phyloP scores from a whole-genome alignment of 75 land plant species.

The Cupressus sempervirens region DNA sequence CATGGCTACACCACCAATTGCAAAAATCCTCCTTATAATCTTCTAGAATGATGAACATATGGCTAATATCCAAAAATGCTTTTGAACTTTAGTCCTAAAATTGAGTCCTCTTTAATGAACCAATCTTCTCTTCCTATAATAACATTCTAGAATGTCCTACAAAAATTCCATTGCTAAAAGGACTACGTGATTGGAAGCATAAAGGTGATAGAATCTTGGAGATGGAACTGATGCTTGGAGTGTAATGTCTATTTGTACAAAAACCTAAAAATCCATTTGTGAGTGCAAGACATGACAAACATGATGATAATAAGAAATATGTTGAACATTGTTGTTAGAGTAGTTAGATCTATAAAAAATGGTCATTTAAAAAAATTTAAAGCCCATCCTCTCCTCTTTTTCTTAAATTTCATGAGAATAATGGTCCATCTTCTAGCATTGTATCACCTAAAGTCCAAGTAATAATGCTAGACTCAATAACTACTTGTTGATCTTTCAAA shows the following conservation, averaged over 20 bases:
- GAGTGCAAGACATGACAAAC: slow-evolving; percentile 40
- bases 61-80: too few species aligned
- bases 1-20: too few species aligned
- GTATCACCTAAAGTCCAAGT: slow-evolving; percentile 99
- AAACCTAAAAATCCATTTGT: slow-evolving; percentile 37
- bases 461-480: slow-evolving; percentile 85
- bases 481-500: slow-evolving; percentile 58
- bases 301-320: slow-evolving; percentile 41
- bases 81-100: too few species aligned
- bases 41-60: too few species aligned
- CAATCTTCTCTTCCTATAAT: too few species aligned
- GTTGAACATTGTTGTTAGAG: slow-evolving; percentile 32
- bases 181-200: slow-evolving; percentile 55
- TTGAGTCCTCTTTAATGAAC: too few species aligned
- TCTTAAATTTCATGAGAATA: slow-evolving; percentile 28
- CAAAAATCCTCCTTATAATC: too few species aligned
- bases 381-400: slow-evolving; percentile 6
- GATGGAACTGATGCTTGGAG: slow-evolving; percentile 29
- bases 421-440: slow-evolving; percentile 70
- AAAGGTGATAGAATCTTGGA: slow-evolving; percentile 54
- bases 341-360: slow-evolving; percentile 22
- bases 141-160: slow-evolving; percentile 16
- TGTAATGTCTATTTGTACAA: slow-evolving; percentile 46
- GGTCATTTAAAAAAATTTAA: slow-evolving; percentile 15
- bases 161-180: slow-evolving; percentile 36